phyloP scores from a whole-genome alignment of 2,329 filamentous ascomycete genomes.

The Rhinocladiella similis region DNA sequence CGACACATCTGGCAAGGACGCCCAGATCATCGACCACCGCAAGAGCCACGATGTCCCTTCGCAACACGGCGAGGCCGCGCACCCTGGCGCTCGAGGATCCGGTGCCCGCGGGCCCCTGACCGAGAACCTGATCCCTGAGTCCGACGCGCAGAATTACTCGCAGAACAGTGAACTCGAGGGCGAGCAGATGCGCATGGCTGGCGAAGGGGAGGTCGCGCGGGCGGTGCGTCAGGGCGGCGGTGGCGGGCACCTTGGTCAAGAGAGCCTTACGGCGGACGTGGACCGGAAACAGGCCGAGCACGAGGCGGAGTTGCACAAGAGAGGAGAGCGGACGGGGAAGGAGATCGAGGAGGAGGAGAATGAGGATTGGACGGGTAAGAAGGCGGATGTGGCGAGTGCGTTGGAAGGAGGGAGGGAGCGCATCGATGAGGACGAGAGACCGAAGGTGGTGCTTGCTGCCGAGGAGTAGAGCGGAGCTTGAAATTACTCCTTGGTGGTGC shows the following conservation, averaged over 20 bases:
- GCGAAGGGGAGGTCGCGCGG: conserved; percentile 33
- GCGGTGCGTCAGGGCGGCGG: conserved; percentile 27
- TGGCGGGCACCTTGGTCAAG: conserved; percentile 22
- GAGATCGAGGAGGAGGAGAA: conserved; percentile 24
- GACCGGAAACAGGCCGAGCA: conserved; percentile 25
- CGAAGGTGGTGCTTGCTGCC: conserved; percentile 29
- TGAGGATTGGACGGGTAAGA: conserved; percentile 29
- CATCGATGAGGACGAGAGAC: conserved; percentile 11
- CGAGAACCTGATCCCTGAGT: conserved; percentile 23
- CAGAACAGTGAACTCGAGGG: conserved; percentile 30
- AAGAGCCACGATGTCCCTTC: conserved; percentile 28
- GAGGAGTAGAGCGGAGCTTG: conserved; percentile 21
- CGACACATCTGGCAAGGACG: conserved; percentile 18
- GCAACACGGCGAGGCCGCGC: conserved; percentile 27
- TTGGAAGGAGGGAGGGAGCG: conserved; percentile 17
- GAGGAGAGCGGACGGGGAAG: conserved; percentile 23
- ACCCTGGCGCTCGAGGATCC: conserved; percentile 26
- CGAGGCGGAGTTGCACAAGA: conserved; percentile 24
- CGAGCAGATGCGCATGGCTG: conserved; percentile 34
- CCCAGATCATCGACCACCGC: conserved; percentile 27
- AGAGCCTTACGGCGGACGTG: conserved; percentile 23
- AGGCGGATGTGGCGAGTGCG: conserved; percentile 29
- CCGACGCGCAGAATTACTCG: conserved; percentile 20
- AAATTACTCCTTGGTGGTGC: background rate
- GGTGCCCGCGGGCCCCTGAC: conserved; percentile 26